These are phyloP conservation scores for Nigrospora osmanthi DNA, from an alignment of 2,329 filamentous ascomycete species.

Conservation along the genomic window DNA sequence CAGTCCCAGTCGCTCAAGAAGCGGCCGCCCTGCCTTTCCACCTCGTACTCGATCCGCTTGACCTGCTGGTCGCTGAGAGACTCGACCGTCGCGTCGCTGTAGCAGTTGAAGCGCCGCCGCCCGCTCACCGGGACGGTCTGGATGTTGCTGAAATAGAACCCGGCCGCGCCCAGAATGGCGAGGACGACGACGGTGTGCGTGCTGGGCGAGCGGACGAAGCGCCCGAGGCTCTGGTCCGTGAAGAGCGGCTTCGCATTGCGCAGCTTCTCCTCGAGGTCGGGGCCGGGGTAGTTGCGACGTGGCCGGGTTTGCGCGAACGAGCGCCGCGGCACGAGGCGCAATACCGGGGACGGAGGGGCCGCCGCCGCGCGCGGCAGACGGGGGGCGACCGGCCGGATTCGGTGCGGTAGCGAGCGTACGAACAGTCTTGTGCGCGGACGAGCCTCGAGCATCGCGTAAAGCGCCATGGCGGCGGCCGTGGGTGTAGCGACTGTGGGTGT, in stretches of 20 bases:
- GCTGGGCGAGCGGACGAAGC: slow-evolving; percentile 23
- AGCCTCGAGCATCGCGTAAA: too few relatives aligned
- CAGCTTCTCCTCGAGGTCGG: slow-evolving; percentile 14
- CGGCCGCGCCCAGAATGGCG: slow-evolving; percentile 33
- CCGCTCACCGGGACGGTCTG: slow-evolving; percentile 68
- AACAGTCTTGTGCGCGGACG: too few relatives aligned
- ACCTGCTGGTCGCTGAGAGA: slow-evolving; percentile 45
- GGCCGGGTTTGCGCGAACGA: slow-evolving; percentile 7
- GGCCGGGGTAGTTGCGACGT: slow-evolving; percentile 1
- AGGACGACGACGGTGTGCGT: slow-evolving; percentile 31
- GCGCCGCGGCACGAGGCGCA: slow-evolving; percentile 2
- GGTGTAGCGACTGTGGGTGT: too few relatives aligned
- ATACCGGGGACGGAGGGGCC: background rate
- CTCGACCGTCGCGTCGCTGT: slow-evolving; percentile 46
- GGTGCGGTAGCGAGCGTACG: background rate
- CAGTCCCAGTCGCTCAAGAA: slow-evolving; percentile 55
- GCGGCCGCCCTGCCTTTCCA: slow-evolving; percentile 40
- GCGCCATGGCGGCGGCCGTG: too few relatives aligned
- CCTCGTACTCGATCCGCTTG: slow-evolving; percentile 45
- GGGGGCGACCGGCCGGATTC: background rate
- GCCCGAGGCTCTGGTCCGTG: slow-evolving; percentile 21
- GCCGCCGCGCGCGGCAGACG: background rate
- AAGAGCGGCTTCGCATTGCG: slow-evolving; percentile 29
- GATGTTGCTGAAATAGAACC: slow-evolving; percentile 61
- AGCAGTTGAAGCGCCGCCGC: slow-evolving; percentile 66